Evolutionary conservation across 768 basidiomycete species (phyloP), one percentile per base, ranked within the genome.

Genomic region (Mycena rebaudengoi): DNA sequence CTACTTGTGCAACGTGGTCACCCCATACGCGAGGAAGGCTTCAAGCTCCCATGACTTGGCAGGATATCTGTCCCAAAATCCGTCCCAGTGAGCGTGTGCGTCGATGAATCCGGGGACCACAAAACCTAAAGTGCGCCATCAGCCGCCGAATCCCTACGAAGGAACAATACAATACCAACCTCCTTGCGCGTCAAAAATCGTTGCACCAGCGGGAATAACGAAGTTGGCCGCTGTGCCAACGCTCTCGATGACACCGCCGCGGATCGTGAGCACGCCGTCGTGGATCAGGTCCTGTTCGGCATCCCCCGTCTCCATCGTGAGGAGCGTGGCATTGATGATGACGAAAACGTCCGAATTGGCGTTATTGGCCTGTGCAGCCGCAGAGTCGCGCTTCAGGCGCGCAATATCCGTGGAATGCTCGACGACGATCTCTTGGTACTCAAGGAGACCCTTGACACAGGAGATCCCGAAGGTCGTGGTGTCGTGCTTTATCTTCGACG

Each of bases 1-100:
- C 20, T 23, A 91, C 90, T 92, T 92, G 79, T 91, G 91, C 60
- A 91, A 67, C 2, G 91, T 91, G 1, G 91, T 92, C 5, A 92
- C 84, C 21, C 91, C 91, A 67, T 90, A 91, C 0, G 90, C 88
- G 29, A 92, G 81, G 84, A 91, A 91, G 0, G 89, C 85, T 70
- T 89, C 83, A 79, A 90, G 80, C 69, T 92, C 90, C 90, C 91
- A 92, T 11, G 89, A 91, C 43, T 80, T 81, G 7, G 89, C 82
- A 0, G 91, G 91, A 66, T 86, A 85, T 32, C 78, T 77, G 30
- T 78, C 82, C 0, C 33, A 65, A 60, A 85, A 84, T 0, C 89
- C 89, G 18, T 76, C 69, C 91, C 91, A 92, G 60, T 92, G 91
- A 3, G 91, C 91, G 67, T 92, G 91, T 8, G 88, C 87, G 59